phyloP scores from a whole-genome alignment of 2,329 filamentous ascomycete species.

The Acarospora socialis region DNA sequence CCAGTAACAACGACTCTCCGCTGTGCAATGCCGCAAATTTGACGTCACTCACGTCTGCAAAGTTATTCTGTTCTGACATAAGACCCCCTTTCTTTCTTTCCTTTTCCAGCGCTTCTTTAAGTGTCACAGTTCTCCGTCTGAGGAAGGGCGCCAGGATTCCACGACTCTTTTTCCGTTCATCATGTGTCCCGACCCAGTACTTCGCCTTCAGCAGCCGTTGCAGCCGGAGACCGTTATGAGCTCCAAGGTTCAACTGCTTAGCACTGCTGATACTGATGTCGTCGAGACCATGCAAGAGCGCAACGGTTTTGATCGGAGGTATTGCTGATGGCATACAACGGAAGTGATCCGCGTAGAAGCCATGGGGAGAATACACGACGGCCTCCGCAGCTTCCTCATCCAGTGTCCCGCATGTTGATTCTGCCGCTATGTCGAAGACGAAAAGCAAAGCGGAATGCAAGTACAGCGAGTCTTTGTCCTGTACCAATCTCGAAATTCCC shows the following conservation, averaged over 20 bases:
- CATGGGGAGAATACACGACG: slow-evolving; percentile 51
- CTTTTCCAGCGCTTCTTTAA: slow-evolving; percentile 30
- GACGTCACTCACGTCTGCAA: slow-evolving; percentile 24
- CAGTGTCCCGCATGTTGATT: slow-evolving; percentile 4
- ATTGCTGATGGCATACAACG: slow-evolving; percentile 27
- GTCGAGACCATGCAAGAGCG: slow-evolving; percentile 50
- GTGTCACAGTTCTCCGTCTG: slow-evolving; percentile 26
- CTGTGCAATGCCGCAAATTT: slow-evolving; percentile 40
- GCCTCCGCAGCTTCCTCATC: slow-evolving; percentile 31
- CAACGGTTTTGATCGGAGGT: slow-evolving; percentile 38
- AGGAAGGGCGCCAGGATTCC: slow-evolving; percentile 39
- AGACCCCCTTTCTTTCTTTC: slow-evolving; percentile 19
- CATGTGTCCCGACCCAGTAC: slow-evolving; percentile 54
- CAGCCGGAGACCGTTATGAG: slow-evolving; percentile 44
- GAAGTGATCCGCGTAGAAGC: slow-evolving; percentile 37
- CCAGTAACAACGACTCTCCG: slow-evolving; percentile 40
- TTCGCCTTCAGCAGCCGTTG: slow-evolving; percentile 38
- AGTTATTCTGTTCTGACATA: slow-evolving; percentile 15
- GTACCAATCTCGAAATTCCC: slow-evolving; percentile 43
- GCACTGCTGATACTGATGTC: slow-evolving; percentile 38
- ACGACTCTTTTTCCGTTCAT: slow-evolving; percentile 46
- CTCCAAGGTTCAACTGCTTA: slow-evolving; percentile 50
- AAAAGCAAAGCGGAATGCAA: slow-evolving; percentile 50
- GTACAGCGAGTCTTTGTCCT: slow-evolving; percentile 40
- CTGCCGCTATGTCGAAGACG: slow-evolving; percentile 29